Base-by-base conservation (phyloP, 2,329 filamentous ascomycete species). In the Berkeleyomyces rouxiae region DNA sequence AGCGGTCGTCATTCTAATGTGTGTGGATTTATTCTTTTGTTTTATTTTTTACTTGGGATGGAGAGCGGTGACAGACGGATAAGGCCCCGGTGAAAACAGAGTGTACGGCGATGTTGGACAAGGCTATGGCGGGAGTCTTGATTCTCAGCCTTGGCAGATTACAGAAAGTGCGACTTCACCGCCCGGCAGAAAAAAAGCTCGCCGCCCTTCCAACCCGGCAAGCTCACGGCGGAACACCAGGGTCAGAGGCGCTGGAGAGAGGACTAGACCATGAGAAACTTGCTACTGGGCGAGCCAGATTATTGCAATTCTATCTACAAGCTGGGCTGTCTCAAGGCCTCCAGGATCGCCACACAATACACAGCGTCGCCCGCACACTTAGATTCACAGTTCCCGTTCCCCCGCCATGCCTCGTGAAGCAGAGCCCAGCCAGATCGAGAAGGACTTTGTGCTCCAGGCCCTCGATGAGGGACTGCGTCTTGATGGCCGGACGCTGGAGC, bases 371-470 rank as follows among this genome's bases (percentile, higher is more conserved):
- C 66, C 23, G 0, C 49, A 36, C 37, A 53, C 31, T 10, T 23
- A 36, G 6, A n/a, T 33, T n/a, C 9, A 13, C 49, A 53, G 13
- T 13, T 31, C 4, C 33, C 11, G 3, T 6, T 23, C 33, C n/a
- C 65, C 65, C 67, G 79, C 67, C 67, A 97, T 97, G 92, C 92
- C 92, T 71, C 87, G 88, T 74, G 91, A 96, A 85, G 84, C 86
- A 65, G 88, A 95, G 69, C 88, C 92, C 63, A 96, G 92, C 61
- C 81, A 87, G 66, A 90, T 92, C 71, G 92, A 97, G 78, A 88
- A 83, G 72, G 83, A 83, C 7, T 99, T 99, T 72, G 82, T 96
- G 67, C 78, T 85, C 65, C 82, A 95, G 71, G 91, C 92, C 53
- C 81, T 99, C 9, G 79, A 85, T 68, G 84, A 96, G 70, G 83